Evolutionary conservation across 2,329 filamentous ascomycete species (phyloP).

Genomic region (Teratosphaeria viscida): DNA sequence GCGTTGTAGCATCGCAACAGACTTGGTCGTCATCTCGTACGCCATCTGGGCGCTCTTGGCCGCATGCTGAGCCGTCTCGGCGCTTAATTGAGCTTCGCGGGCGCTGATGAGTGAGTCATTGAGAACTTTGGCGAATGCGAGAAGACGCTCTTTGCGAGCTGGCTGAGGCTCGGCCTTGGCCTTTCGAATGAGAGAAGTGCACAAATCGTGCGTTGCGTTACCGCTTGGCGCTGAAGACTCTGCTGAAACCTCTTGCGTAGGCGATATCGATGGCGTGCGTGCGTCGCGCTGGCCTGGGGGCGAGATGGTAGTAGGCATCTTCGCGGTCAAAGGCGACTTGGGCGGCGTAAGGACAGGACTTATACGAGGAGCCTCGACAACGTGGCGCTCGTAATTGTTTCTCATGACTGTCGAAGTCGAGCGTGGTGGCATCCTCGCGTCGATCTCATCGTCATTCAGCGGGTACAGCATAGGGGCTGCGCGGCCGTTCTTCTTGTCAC

Average conservation of each 20-base stretch:
- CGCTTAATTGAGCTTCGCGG: slow-evolving; percentile 16
- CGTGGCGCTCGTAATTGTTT: neutral
- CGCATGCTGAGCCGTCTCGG: slow-evolving; percentile 16
- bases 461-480: neutral
- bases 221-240: neutral
- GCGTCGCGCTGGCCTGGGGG: neutral
- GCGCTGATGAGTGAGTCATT: slow-evolving; percentile 16
- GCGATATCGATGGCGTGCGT: slow-evolving; percentile 1
- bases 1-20: slow-evolving; percentile 13
- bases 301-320: slow-evolving; percentile 2
- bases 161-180: slow-evolving; percentile 7
- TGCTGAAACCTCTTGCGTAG: neutral
- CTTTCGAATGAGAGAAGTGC: neutral
- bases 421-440: neutral
- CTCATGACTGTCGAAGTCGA: neutral
- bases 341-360: neutral
- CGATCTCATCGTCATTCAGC: neutral
- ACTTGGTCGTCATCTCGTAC: slow-evolving; percentile 19
- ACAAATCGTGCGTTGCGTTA: neutral
- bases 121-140: slow-evolving; percentile 19
- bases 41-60: slow-evolving; percentile 15
- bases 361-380: neutral
- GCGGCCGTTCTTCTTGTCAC: slow-evolving; percentile 12
- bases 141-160: slow-evolving; percentile 12
- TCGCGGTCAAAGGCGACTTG: slow-evolving; percentile 3